Conservation (phyloP, 345 rosid genomes). For the Arabis alpina region DNA sequence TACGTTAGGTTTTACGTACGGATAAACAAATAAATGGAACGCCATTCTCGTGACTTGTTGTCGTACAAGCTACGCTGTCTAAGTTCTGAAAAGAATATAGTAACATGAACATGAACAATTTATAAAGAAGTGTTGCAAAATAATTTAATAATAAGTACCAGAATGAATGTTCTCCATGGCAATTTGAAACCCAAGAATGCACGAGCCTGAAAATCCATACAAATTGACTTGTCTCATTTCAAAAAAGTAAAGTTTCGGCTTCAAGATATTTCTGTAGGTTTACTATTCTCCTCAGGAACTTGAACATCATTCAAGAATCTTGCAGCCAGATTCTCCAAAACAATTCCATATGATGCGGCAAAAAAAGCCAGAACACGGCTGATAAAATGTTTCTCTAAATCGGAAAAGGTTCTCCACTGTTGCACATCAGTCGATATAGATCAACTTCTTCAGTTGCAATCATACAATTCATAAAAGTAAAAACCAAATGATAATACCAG, state of each 20-base stretch:
- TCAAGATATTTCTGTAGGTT: slow-evolving; percentile 1
- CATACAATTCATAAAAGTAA: neutral
- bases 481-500: slow-evolving; percentile 3
- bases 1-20: too few species aligned
- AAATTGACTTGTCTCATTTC: slow-evolving; percentile 33
- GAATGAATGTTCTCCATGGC: slow-evolving; percentile 98
- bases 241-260: neutral
- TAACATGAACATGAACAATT: too few species aligned
- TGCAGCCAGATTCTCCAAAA: slow-evolving; percentile 85
- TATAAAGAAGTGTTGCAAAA: too few species aligned
- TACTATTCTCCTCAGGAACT: slow-evolving; percentile 66
- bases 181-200: slow-evolving; percentile 93
- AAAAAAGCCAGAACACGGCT: slow-evolving; percentile 87
- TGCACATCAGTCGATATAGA: slow-evolving; percentile 73
- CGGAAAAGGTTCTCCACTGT: slow-evolving; percentile 70
- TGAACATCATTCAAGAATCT: slow-evolving; percentile 87
- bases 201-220: slow-evolving; percentile 64
- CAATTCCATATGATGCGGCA: slow-evolving; percentile 95
- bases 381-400: slow-evolving; percentile 76
- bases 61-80: too few species aligned
- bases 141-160: slow-evolving; percentile 47
- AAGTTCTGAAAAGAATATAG: too few species aligned
- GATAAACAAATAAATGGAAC: too few species aligned
- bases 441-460: slow-evolving; percentile 92
- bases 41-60: too few species aligned